Evolutionary conservation across 1,139 yeast species (phyloP), one percentile per base, ranked within the genome.

Genomic region (Wickerhamiella infanticola): DNA sequence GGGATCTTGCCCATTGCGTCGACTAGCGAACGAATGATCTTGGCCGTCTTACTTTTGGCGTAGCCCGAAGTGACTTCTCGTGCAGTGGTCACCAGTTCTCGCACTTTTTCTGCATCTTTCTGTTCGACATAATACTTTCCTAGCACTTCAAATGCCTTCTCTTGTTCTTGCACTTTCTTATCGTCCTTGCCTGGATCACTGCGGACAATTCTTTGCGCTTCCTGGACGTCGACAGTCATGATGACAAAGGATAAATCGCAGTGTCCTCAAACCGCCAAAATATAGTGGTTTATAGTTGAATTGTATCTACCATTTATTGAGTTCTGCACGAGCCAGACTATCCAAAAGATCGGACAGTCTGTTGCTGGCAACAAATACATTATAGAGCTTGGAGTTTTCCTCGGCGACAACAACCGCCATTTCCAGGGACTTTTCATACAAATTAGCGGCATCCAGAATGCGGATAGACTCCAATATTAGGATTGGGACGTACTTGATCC

Each of bases 31-130:
- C 70, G 62, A 49, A 68, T 79, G 47, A 90, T 82, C 62, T 88
- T 90, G 39, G 97, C 95, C 7, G 95, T 83, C 64, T 90, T 90
- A 27, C 95, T 82, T 66, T 90, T 90, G 44, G 98, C 95, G 60
- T 85, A 79, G 36, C 72, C 68, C 47, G 75, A 70, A 69, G 88
- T 77, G 23, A 81, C 74, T 5, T 67, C 67, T 53, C 93, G 74
- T 0, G 94, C 80, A 42, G 76, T 72, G n/a, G 75, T 69, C 42
- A 90, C 75, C 58, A 90, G 74, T 38, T 66, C 67, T 18, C 73
- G 68, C 45, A 90, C 70, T 54, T 77, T 73, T 4, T 63, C 67
- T 24, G 72, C 40, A 18, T 42, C 37, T n/a, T 39, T 9, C 26
- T 5, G 8, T 7, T 37, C 43, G n/a, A 43, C 36, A 42, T 53